phyloP scores from a whole-genome alignment of 176 grass and related monocot species.

The Carex cristatella region DNA sequence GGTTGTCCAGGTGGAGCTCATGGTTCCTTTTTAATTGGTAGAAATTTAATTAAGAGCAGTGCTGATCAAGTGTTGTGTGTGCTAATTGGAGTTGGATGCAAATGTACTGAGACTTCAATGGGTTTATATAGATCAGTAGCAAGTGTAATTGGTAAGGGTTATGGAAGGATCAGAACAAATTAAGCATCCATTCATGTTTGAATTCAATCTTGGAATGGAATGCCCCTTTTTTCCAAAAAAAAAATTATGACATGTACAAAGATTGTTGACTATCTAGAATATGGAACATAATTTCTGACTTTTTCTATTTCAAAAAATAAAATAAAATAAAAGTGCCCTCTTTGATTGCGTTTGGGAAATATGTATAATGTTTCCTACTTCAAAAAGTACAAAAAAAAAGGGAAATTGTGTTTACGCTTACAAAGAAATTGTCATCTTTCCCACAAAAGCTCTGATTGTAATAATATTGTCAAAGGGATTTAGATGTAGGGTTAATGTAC shows the following conservation, averaged over 20 bases:
- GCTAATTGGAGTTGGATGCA: background rate
- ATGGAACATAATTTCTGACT: background rate
- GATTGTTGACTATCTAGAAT: constrained; percentile 2
- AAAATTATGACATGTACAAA: too few relatives aligned
- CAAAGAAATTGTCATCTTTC: too few relatives aligned
- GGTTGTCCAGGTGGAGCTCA: constrained; percentile 28
- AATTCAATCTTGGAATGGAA: background rate
- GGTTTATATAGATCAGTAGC: constrained; percentile 35
- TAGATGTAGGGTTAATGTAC: too few relatives aligned
- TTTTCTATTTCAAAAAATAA: too few relatives aligned
- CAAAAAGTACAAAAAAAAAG: too few relatives aligned
- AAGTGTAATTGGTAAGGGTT: constrained; percentile 20
- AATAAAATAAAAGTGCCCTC: too few relatives aligned
- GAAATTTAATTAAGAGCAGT: too few relatives aligned
- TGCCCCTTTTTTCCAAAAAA: background rate
- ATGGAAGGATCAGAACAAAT: background rate
- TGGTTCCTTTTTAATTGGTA: background rate
- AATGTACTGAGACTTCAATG: background rate
- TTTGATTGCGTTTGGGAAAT: too few relatives aligned
- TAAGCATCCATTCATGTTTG: background rate
- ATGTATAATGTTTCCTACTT: too few relatives aligned
- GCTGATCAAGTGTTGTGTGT: background rate
- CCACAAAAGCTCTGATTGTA: too few relatives aligned
- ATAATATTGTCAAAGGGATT: too few relatives aligned
- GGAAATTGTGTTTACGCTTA: too few relatives aligned